Percentiles rank a stretch among this genome's conserved stretches.
phyloP scores from a whole-genome alignment of 306 rosid genomes.

The Mimosa bimucronata region DNA sequence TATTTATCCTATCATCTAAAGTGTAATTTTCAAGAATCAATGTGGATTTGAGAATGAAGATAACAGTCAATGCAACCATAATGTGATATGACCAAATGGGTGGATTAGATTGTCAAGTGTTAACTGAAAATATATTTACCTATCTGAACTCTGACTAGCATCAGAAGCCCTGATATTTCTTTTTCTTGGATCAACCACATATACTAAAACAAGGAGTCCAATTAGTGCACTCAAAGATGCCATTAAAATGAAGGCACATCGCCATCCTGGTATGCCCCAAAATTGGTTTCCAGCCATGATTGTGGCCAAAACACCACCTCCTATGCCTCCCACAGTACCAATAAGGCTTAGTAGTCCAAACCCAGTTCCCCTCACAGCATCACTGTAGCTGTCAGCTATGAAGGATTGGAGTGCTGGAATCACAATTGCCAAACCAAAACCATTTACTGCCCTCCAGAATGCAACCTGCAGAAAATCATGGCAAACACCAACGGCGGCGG shows the following conservation, averaged over 20 bases:
- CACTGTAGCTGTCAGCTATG: conserved; percentile 89
- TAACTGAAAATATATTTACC: conserved; percentile 45
- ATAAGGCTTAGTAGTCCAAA: conserved; percentile 81
- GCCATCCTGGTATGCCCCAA: conserved; percentile 85
- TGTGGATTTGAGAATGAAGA: not conserved
- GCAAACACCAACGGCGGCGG: conserved; percentile 88
- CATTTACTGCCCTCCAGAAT: conserved; percentile 92
- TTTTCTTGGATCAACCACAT: conserved; percentile 79
- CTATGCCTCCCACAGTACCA: conserved; percentile 84
- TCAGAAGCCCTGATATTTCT: conserved; percentile 28
- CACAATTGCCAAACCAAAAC: conserved; percentile 93
- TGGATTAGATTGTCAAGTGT: not conserved
- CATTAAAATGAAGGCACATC: conserved; percentile 80
- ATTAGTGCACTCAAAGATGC: conserved; percentile 80
- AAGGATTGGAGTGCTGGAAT: conserved; percentile 97
- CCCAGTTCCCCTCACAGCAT: conserved; percentile 80
- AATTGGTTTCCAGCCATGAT: conserved; percentile 88
- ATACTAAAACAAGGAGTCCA: conserved; percentile 73
- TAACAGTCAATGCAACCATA: not conserved
- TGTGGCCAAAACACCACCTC: conserved; percentile 96
- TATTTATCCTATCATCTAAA: not conserved
- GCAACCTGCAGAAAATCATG: conserved; percentile 69
- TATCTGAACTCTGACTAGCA: conserved; percentile 47
- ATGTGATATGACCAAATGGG: not conserved
- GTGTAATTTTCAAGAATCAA: not conserved